These are phyloP conservation scores for Pseudocercospora fuligena DNA, from an alignment of 2,329 filamentous ascomycete genomes.

Conservation along the genomic window DNA sequence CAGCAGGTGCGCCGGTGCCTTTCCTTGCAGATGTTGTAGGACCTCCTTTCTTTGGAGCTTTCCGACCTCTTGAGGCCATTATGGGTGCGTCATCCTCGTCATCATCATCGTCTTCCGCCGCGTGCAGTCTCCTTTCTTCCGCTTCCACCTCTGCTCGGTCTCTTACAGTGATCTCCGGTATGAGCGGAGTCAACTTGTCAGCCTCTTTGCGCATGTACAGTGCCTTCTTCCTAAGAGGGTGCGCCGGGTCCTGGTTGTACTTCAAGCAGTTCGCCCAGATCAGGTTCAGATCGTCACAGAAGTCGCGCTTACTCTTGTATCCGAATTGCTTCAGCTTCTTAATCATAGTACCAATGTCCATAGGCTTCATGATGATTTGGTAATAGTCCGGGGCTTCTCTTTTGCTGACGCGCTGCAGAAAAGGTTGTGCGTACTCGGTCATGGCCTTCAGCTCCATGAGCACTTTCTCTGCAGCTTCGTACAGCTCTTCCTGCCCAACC, in stretches of 20 bases:
- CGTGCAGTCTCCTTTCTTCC: constrained; percentile 74
- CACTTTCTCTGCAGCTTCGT: constrained; percentile 95
- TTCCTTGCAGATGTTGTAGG: constrained; percentile 55
- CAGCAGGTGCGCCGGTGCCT: constrained; percentile 40
- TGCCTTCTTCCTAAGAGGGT: constrained; percentile 88
- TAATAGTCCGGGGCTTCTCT: constrained; percentile 96
- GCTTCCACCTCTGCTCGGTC: constrained; percentile 90
- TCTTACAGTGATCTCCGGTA: constrained; percentile 88
- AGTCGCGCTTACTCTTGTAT: constrained; percentile 79
- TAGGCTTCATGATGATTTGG: constrained; percentile 90
- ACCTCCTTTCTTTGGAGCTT: constrained; percentile 77
- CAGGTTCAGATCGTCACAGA: constrained; percentile 88
- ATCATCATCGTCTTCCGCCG: constrained; percentile 85
- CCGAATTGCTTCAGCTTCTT: constrained; percentile 81
- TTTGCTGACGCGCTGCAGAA: constrained; percentile 93
- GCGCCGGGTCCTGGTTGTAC: constrained; percentile 89
- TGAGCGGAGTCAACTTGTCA: constrained; percentile 92
- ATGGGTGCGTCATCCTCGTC: constrained; percentile 79
- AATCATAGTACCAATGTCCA: constrained; percentile 97
- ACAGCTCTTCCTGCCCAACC: constrained; percentile 95
- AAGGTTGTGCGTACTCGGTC: constrained; percentile 96
- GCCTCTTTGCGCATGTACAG: constrained; percentile 97
- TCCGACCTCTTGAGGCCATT: constrained; percentile 93
- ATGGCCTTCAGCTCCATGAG: constrained; percentile 95
- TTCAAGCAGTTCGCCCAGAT: constrained; percentile 98